A percentile compares a stretch with the other conserved stretches of the same genome.
Evolutionary conservation across 2,329 filamentous ascomycete genomes (phyloP).

Genomic region (Chaetomium globosum): DNA sequence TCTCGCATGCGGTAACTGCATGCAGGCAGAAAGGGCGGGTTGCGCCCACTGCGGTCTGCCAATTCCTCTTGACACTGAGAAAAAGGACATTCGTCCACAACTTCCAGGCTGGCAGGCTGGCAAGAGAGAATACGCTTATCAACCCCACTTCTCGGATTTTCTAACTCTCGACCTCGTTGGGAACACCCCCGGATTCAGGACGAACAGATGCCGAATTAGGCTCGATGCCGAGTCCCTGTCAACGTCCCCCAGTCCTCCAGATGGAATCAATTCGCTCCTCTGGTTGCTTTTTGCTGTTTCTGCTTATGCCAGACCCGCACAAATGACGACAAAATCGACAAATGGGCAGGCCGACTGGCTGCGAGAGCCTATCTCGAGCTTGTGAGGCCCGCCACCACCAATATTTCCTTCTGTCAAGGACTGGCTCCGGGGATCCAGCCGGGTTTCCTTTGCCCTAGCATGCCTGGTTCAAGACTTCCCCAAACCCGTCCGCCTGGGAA

Average conservation of each 20-base stretch:
- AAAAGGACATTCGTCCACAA: neutral
- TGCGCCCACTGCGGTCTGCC: neutral
- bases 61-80: neutral
- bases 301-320: too few species aligned
- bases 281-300: conserved; percentile 7
- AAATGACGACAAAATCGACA: neutral
- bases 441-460: neutral
- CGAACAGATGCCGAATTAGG: neutral
- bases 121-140: neutral
- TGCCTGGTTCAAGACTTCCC: neutral
- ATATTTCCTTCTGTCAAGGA: neutral
- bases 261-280: neutral
- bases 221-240: too few species aligned
- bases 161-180: neutral
- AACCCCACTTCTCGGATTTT: neutral
- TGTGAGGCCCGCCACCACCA: neutral
- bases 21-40: neutral
- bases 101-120: too few species aligned
- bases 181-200: neutral
- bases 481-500: conserved; percentile 28
- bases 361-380: neutral
- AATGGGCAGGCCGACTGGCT: neutral
- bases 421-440: conserved; percentile 2
- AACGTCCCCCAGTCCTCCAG: too few species aligned
- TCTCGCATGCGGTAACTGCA: neutral